These are phyloP conservation scores for Trametes cubensis DNA, from an alignment of 768 basidiomycete species.

Conservation along the genomic window DNA sequence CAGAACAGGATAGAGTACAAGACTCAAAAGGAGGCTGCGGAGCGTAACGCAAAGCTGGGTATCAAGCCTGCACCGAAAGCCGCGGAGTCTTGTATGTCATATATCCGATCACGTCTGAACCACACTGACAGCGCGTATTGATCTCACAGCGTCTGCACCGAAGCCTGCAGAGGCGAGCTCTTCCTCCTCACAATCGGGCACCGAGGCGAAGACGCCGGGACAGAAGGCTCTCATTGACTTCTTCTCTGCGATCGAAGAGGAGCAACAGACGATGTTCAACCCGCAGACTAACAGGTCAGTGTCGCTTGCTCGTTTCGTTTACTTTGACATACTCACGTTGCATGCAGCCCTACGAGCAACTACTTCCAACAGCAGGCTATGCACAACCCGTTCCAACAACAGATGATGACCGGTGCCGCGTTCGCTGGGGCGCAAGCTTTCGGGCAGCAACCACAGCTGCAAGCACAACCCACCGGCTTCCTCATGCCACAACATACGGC, in stretches of 20 bases:
- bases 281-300: conserved; percentile 60
- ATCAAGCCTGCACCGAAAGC: conserved; percentile 29
- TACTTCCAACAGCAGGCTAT: conserved; percentile 61
- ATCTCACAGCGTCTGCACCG: conserved; percentile 23
- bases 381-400: conserved; percentile 78
- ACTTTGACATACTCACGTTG: not conserved
- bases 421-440: conserved; percentile 58
- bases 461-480: conserved; percentile 52
- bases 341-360: conserved; percentile 46
- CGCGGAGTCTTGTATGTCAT: conserved; percentile 36
- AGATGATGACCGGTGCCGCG: conserved; percentile 31
- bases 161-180: conserved; percentile 21
- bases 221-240: conserved; percentile 74
- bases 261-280: conserved; percentile 73
- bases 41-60: conserved; percentile 40
- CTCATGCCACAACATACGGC: conserved; percentile 48
- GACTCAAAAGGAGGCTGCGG: conserved; percentile 70
- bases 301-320: not conserved
- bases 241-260: conserved; percentile 84
- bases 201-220: conserved; percentile 36
- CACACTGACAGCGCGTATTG: not conserved
- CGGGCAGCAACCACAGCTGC: conserved; percentile 53
- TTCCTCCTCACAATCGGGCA: not conserved
- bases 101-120: not conserved
- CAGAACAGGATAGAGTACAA: conserved; percentile 93